Conservation (phyloP, 1,284 basidiomycete species). For the Takashimella koratensis region DNA sequence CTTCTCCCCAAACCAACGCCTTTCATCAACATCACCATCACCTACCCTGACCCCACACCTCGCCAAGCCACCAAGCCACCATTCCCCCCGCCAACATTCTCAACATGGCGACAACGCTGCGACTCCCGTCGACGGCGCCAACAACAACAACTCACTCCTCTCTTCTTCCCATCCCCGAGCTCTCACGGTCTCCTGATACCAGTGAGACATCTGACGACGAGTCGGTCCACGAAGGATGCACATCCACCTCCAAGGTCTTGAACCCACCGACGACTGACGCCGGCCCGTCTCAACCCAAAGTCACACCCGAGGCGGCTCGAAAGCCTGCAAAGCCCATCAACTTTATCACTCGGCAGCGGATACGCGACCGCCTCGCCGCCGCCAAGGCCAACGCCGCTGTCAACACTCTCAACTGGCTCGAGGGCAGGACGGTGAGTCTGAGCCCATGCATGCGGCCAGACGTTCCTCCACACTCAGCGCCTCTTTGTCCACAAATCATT, state of each 20-base stretch:
- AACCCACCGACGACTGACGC: not conserved
- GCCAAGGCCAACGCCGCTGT: not conserved
- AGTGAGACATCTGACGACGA: constrained; percentile 7
- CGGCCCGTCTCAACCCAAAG: not conserved
- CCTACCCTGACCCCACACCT: not conserved
- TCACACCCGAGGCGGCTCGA: not conserved
- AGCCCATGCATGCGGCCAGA: not conserved
- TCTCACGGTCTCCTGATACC: not conserved
- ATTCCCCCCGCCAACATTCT: not conserved
- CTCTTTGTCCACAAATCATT: not conserved
- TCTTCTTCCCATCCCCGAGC: not conserved
- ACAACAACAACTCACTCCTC: not conserved
- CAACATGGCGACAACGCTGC: not conserved
- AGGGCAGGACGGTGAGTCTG: not conserved
- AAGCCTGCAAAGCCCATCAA: not conserved
- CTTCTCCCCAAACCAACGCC: not conserved
- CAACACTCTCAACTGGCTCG: not conserved
- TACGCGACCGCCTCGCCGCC: no score
- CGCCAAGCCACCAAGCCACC: not conserved
- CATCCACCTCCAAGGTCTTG: not conserved
- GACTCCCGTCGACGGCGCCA: not conserved
- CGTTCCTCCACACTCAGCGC: not conserved
- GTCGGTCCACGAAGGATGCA: not conserved
- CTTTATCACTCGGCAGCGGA: no score
- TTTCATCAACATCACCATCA: not conserved